A percentile compares a stretch with the other conserved stretches of the same genome.
These are phyloP conservation scores for Penicillium nucicola DNA, from an alignment of 495 filamentous ascomycete species.

Conservation along the genomic window DNA sequence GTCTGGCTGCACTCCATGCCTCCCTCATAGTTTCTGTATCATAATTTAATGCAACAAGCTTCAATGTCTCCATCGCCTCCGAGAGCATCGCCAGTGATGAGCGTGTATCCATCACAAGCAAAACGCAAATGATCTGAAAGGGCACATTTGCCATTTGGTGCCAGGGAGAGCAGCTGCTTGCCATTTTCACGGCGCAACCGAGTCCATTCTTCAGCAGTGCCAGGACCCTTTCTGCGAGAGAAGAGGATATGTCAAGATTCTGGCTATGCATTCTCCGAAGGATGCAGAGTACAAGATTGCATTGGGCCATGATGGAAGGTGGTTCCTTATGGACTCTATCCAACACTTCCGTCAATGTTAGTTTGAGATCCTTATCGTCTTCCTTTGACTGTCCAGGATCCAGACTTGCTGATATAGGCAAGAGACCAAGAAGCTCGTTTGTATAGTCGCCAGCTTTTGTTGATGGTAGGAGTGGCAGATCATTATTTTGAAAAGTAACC, in stretches of 20 bases:
- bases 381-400: slow-evolving; percentile 27
- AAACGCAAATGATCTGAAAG: slow-evolving; percentile 50
- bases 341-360: slow-evolving; percentile 19
- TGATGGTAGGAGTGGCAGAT: slow-evolving; percentile 17
- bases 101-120: slow-evolving; percentile 47
- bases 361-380: slow-evolving; percentile 28
- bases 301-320: slow-evolving; percentile 40
- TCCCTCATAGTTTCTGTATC: slow-evolving; percentile 44
- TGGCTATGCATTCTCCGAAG: slow-evolving; percentile 41
- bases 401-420: slow-evolving; percentile 34
- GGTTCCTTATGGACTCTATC: slow-evolving; percentile 30
- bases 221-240: slow-evolving; percentile 25
- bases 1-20: slow-evolving; percentile 42
- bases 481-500: slow-evolving; percentile 30
- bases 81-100: slow-evolving; percentile 42
- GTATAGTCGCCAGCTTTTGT: slow-evolving; percentile 30
- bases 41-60: slow-evolving; percentile 36
- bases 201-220: slow-evolving; percentile 24
- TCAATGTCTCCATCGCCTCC: slow-evolving; percentile 45
- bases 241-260: slow-evolving; percentile 29
- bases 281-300: slow-evolving; percentile 48
- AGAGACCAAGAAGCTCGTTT: slow-evolving; percentile 32
- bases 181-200: slow-evolving; percentile 31
- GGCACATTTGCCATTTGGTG: slow-evolving; percentile 50
- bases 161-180: slow-evolving; percentile 40